These are phyloP conservation scores for Emergomyces pasteurianus DNA, from an alignment of 2,329 filamentous ascomycete genomes.

Conservation along the genomic window DNA sequence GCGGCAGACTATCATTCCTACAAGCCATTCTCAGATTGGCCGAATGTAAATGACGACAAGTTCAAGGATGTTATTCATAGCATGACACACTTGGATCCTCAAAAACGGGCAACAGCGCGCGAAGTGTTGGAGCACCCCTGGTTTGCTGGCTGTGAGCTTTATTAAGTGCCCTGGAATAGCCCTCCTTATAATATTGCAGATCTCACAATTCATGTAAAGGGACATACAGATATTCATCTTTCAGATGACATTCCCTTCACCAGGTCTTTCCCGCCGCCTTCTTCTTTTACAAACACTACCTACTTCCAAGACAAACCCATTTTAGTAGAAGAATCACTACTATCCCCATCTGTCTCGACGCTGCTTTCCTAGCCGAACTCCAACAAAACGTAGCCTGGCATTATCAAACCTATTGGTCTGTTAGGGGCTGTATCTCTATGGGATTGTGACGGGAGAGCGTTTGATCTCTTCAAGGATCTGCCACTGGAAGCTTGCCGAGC, in stretches of 20 bases:
- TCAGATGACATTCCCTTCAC: neutral
- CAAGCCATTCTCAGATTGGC: slow-evolving; percentile 22
- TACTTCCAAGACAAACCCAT: too few relatives aligned
- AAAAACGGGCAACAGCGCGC: slow-evolving; percentile 17
- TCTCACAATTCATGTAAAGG: neutral
- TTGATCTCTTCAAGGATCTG: too few relatives aligned
- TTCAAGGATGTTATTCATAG: slow-evolving; percentile 19
- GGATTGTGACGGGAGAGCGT: slow-evolving; percentile 2
- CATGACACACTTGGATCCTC: slow-evolving; percentile 20
- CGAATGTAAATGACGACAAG: slow-evolving; percentile 15
- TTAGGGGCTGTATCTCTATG: neutral
- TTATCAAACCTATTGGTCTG: neutral
- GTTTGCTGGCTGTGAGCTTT: slow-evolving; percentile 12
- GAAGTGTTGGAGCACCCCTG: slow-evolving; percentile 21
- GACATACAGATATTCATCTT: neutral
- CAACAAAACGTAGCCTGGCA: too few relatives aligned
- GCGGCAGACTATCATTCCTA: slow-evolving; percentile 19
- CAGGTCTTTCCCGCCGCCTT: neutral
- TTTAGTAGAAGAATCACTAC: too few relatives aligned
- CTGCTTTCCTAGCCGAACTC: too few relatives aligned
- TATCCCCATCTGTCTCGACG: too few relatives aligned
- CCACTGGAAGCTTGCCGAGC: too few relatives aligned
- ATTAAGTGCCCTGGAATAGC: neutral
- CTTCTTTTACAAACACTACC: neutral
- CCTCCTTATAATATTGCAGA: neutral